phyloP scores from a whole-genome alignment of 176 grass and related monocot species.

The Triticum aestivum region DNA sequence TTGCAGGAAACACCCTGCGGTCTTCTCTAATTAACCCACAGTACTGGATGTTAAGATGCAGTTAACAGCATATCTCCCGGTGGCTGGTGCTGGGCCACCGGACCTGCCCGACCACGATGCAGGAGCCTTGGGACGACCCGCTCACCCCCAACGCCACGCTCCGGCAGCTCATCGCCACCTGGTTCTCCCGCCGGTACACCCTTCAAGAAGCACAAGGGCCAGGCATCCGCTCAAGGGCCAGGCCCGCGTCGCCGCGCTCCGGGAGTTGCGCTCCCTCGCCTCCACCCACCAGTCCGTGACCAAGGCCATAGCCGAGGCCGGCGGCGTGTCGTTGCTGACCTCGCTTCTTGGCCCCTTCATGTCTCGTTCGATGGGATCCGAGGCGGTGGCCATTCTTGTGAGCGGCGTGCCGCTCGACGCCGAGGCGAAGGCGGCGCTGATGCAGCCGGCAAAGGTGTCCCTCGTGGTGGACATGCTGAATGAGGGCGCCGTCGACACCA shows the following conservation, averaged over 20 bases:
- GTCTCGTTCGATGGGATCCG: conserved; percentile 76
- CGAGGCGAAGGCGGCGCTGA: conserved; percentile 61
- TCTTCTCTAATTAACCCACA: too few species aligned
- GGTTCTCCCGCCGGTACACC: conserved; percentile 87
- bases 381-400: conserved; percentile 79
- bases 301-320: conserved; percentile 57
- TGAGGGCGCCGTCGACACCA: conserved; percentile 79
- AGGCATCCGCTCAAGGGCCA: conserved; percentile 69
- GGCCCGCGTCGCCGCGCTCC: conserved; percentile 70
- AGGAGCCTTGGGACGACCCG: conserved; percentile 88
- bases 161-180: conserved; percentile 80
- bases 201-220: conserved; percentile 69
- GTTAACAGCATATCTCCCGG: conserved; percentile 38
- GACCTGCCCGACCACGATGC: conserved; percentile 98
- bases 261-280: conserved; percentile 61
- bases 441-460: conserved; percentile 89
- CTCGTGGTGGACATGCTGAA: conserved; percentile 91
- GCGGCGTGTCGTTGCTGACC: conserved; percentile 54
- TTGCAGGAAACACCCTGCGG: too few species aligned
- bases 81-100: conserved; percentile 87
- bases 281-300: conserved; percentile 64
- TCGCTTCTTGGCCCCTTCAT: conserved; percentile 89
- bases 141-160: conserved; percentile 93
- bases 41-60: too few species aligned
- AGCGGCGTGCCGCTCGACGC: conserved; percentile 61